Evolutionary conservation across 768 basidiomycete genomes (phyloP), one percentile per base, ranked within the genome.

Genomic region (Mycena chlorophos): DNA sequence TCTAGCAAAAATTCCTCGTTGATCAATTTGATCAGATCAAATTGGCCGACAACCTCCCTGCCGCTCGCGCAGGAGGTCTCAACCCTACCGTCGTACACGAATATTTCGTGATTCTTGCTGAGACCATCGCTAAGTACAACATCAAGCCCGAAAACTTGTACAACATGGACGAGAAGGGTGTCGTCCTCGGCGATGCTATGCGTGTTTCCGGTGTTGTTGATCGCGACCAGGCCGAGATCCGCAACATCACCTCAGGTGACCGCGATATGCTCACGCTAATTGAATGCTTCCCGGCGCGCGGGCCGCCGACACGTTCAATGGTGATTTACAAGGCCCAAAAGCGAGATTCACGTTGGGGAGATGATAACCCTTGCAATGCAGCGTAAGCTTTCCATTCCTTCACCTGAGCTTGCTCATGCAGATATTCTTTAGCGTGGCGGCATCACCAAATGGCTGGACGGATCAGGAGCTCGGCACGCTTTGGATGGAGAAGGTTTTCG

Each of bases 221-320:
- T n/a, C 60, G 65, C 1, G 55, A 62, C 5, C 51, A 65, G 19
- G 49, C 55, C 3, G 34, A 34, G 1, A 54, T 59, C 8, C 69
- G 71, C 50, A 51, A 61, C 19, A 52, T 66, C 8, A 51, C 60
- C 6, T 69, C 65, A 55, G 71, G 58, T 8, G 69, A 73, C 29
- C 70, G 73, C 0, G 69, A 78, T 55, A 69, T 78, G 2, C 68
- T 79, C 26, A 79, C 75, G 0, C 63, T 79, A 19, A 69, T 80
- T 46, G 74, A 79, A 53, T 68, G 69, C 63, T 55, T 73, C 4
- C 68, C 60, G 46, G 73, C 75, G 1, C 73, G 74, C 65, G 77
- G 76, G 0, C 62, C 51, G 3, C 53, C 52, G 5, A 42, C 75
- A 12, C 20, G 38, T 10, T 75, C 73, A 3, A 63, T 65, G 0